Conservation (phyloP, 2,329 filamentous ascomycete species). For the Allantophomopsis lycopodina region DNA sequence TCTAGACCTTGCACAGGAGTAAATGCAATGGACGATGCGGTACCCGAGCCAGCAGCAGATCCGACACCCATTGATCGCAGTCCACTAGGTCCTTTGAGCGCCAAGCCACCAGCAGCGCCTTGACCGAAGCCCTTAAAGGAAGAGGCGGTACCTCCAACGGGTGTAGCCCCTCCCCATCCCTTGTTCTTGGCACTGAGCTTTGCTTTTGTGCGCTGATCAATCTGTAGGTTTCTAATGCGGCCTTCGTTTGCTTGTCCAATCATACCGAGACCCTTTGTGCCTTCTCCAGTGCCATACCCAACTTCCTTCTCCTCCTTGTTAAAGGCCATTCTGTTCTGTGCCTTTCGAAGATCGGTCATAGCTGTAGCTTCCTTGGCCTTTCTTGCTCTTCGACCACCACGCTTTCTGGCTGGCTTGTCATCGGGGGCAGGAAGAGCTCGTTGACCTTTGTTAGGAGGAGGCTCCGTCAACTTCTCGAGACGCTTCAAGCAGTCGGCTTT, state of each 20-base stretch:
- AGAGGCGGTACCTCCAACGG: conserved; percentile 56
- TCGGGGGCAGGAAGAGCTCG: conserved; percentile 84
- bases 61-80: conserved; percentile 75
- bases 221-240: conserved; percentile 74
- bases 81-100: conserved; percentile 47
- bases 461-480: conserved; percentile 84
- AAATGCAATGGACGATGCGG: conserved; percentile 79
- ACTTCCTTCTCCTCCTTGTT: conserved; percentile 91
- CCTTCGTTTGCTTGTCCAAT: conserved; percentile 81
- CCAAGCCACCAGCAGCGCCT: conserved; percentile 48
- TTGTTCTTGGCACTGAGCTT: conserved; percentile 93
- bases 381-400: conserved; percentile 75
- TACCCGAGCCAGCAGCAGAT: conserved; percentile 52
- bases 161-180: conserved; percentile 70
- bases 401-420: conserved; percentile 87
- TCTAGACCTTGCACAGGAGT: conserved; percentile 91
- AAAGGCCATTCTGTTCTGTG: conserved; percentile 91
- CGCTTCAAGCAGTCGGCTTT: conserved; percentile 73
- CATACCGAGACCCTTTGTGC: conserved; percentile 85
- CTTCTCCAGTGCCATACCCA: conserved; percentile 77
- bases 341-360: conserved; percentile 92
- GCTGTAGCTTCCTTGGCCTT: conserved; percentile 95
- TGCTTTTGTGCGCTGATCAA: conserved; percentile 85
- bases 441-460: conserved; percentile 76
- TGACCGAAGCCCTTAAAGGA: conserved; percentile 70